Evolutionary conservation across 306 rosid genomes (phyloP), one percentile per base, ranked within the genome.

Genomic region (Leucaena leucocephala): DNA sequence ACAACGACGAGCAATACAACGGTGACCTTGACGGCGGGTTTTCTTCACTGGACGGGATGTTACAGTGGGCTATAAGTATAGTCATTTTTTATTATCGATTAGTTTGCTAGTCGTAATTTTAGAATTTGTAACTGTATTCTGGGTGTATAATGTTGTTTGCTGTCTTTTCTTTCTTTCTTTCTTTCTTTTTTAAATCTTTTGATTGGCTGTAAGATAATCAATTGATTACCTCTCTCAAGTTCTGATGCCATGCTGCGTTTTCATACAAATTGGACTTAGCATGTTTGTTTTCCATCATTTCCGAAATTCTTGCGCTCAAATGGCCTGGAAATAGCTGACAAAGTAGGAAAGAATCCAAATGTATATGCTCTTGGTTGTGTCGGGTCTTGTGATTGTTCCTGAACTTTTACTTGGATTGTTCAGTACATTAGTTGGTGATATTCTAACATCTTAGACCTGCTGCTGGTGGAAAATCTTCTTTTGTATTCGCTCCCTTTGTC

Each of bases 31-130:
- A 92, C 55, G 98, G 97, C 61, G 97, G 95, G 33, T 94, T 94
- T 72, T 84, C 97, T 69, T 92, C 98, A 7, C 87, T 94, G 45
- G 98, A 94, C 43, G 80, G 95, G 71, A 92, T 94, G 97, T 65
- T 94, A 21, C 97, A 94, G 80, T 94, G 98, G 98, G 97, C 98
- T 33, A 87, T 94, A 72, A 89, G 97, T 91, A 79, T 38, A 2
- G 7, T 27, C n/a, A 43, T 50, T 17, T 17, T 67, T 70, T 12
- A 7, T 73, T 7, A n/a, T 42, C 44, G 11, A 17, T n/a, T 35
- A 40, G 1, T 10, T 67, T 8, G 48, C 39, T 66, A 39, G 15
- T 38, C 70, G 27, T 8, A 2, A 38, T 16, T 65, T 16, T 36
- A 65, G 70, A 65, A 38, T 65, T 38, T 66, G 49, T 40, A 8